Percentiles rank a stretch among this genome's conserved stretches.
These are phyloP conservation scores for Coffea humblotiana DNA, from an alignment of 305 asterid genomes.

Conservation along the genomic window DNA sequence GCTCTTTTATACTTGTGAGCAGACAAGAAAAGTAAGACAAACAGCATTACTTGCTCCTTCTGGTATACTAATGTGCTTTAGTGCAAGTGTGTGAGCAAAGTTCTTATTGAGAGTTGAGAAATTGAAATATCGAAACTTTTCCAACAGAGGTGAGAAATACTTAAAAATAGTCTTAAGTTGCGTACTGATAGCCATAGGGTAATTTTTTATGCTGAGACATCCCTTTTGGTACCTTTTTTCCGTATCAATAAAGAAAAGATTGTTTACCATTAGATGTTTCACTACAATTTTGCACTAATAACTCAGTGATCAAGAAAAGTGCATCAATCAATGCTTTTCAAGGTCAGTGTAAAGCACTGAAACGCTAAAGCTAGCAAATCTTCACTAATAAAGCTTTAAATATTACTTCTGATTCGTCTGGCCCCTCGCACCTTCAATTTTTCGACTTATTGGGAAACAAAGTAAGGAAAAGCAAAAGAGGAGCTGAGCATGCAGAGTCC, in stretches of 20 bases:
- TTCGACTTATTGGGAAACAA: too few species aligned
- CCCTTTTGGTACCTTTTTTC: neutral
- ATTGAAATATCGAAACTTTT: neutral
- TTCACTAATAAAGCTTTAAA: too few species aligned
- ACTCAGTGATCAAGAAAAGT: neutral
- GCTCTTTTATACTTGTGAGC: neutral
- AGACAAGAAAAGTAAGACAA: conserved; percentile 6
- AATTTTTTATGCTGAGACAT: neutral
- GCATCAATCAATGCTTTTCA: neutral
- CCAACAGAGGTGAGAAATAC: conserved; percentile 11
- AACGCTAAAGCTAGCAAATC: too few species aligned
- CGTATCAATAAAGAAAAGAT: neutral
- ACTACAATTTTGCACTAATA: neutral
- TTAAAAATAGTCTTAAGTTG: neutral
- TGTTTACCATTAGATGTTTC: neutral
- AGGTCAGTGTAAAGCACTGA: too few species aligned
- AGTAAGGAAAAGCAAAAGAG: neutral
- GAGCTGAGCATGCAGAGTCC: neutral
- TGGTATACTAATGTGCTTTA: neutral
- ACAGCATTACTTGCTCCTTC: neutral
- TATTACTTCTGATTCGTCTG: too few species aligned
- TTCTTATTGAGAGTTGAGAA: neutral
- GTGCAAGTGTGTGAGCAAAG: neutral
- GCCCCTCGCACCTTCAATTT: too few species aligned
- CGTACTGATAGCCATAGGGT: neutral